Evolutionary conservation across 2,329 filamentous ascomycete species (phyloP).

Genomic region (Alternaria novae-zelandiae): DNA sequence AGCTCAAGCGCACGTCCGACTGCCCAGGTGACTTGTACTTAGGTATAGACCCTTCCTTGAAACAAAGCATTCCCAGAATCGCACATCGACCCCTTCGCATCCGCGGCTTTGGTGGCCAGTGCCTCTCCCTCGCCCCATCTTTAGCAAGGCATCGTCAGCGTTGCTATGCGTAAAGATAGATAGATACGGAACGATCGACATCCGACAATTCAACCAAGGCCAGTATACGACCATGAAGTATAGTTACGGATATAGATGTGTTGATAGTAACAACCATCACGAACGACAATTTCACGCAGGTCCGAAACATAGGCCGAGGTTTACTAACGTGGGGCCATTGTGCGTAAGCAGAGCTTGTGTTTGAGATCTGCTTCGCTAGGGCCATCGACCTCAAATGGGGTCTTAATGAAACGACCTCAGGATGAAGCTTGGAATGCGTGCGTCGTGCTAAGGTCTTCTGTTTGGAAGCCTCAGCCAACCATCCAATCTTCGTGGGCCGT

Average conservation of each 20-base stretch:
- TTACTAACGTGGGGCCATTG: conserved; percentile 6
- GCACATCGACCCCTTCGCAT: not conserved
- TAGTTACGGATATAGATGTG: not conserved
- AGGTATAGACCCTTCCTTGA: not conserved
- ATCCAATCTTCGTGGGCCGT: not conserved
- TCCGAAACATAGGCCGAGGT: not conserved
- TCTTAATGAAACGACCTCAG: not conserved
- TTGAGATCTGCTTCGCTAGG: not conserved
- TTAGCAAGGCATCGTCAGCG: not conserved
- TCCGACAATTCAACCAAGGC: not conserved
- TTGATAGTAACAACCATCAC: not conserved
- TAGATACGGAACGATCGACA: not conserved
- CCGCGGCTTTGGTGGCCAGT: not conserved
- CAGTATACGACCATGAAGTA: not conserved
- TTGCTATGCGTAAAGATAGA: not conserved
- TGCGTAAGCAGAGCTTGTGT: conserved; percentile 8
- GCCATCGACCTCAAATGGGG: not conserved
- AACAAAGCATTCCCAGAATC: not conserved
- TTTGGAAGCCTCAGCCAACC: not conserved
- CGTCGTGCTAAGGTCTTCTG: not conserved
- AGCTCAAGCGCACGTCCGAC: not conserved
- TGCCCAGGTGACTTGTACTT: not conserved
- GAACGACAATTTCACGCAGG: not conserved
- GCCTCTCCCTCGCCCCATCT: not conserved
- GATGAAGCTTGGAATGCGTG: not conserved